Percentiles rank a stretch among this genome's conserved stretches.
Evolutionary conservation across 257 asterid genomes (phyloP).

Genomic region (Fraxinus excelsior): DNA sequence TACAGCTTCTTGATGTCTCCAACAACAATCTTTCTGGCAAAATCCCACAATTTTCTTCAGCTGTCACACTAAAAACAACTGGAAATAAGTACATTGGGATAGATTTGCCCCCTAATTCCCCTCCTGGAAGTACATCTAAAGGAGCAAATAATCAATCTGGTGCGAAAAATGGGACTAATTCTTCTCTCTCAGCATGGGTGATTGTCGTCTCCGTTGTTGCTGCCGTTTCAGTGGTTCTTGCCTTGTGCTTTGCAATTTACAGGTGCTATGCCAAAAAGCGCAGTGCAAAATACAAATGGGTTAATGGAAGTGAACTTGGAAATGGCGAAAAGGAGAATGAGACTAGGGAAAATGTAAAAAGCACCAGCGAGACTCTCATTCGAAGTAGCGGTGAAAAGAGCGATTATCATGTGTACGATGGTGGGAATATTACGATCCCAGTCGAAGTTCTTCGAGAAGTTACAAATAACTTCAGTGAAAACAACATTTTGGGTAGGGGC

Average conservation of each 20-base stretch:
- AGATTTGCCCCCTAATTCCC: conserved; percentile 37
- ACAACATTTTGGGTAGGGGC: conserved; percentile 66
- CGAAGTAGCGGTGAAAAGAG: conserved; percentile 22
- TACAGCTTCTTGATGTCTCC: conserved; percentile 63
- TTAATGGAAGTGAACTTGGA: conserved; percentile 17
- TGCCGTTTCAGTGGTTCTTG: conserved; percentile 15
- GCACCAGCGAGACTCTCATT: conserved; percentile 19
- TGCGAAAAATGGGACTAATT: conserved; percentile 1
- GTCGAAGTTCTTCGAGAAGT: conserved; percentile 62
- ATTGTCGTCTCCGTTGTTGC: conserved; percentile 30
- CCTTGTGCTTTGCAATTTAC: conserved; percentile 33
- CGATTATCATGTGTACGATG: conserved; percentile 47
- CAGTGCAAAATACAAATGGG: conserved; percentile 14
- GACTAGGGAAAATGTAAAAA: conserved; percentile 17
- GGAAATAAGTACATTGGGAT: conserved; percentile 66
- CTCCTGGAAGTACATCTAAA: conserved; percentile 26
- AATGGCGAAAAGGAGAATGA: neutral
- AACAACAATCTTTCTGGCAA: conserved; percentile 82
- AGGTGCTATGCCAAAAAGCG: conserved; percentile 19
- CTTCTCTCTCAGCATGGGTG: conserved; percentile 32
- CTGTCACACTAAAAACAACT: conserved; percentile 37
- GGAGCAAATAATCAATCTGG: conserved; percentile 17
- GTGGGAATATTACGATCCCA: conserved; percentile 50
- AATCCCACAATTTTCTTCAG: conserved; percentile 50
- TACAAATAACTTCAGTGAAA: conserved; percentile 59